Evolutionary conservation across 2,329 filamentous ascomycete genomes (phyloP), one percentile per base, ranked within the genome.

Genomic region (Juglanconis sp.): DNA sequence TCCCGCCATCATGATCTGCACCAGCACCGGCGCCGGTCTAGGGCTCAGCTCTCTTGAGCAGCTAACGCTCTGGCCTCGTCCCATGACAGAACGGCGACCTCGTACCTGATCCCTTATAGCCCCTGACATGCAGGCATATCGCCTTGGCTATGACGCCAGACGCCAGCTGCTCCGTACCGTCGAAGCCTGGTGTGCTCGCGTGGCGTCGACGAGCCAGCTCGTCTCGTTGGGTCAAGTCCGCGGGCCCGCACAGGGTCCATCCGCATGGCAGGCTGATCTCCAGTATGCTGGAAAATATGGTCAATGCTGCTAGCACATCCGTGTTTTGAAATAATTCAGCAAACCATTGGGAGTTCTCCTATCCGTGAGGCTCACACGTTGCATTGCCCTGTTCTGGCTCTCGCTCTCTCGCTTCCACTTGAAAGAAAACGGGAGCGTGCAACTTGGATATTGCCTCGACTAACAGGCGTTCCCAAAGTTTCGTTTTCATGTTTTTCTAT

Each of bases 261-360:
- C 38, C 38, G 6, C 50, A 13, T 40, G 32, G 50, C 24, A 46
- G 13, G 30, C 49, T 47, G 32, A 38, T 24, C 9, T 15, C 34
- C 47, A 32, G n/a, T 17, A 6, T 36, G 34, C 17, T 17, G 34
- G 36, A 13, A n/a, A 15, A 35, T 1, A 38, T 31, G n/a, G 42
- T 35, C 17, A 38, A 17, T 17, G 30, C 51, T 40, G 17, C 24
- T 49, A 35, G 44, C 36, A 34, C 48, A 36, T 36, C 59, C 50
- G 57, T 60, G 53, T 57, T 63, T 52, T 52, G 53, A 40, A 51
- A 52, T 53, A 59, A 48, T 49, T 53, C 51, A 57, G 57, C 44
- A 57, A 48, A 7, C 48, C 36, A 38, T 56, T 50, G 55, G 58
- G 55, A 24, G 24, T 24, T 56, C 32, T 48, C 36, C 47, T 30